phyloP scores from a whole-genome alignment of 2,329 filamentous ascomycete species.

The Metarhizium brunneum region DNA sequence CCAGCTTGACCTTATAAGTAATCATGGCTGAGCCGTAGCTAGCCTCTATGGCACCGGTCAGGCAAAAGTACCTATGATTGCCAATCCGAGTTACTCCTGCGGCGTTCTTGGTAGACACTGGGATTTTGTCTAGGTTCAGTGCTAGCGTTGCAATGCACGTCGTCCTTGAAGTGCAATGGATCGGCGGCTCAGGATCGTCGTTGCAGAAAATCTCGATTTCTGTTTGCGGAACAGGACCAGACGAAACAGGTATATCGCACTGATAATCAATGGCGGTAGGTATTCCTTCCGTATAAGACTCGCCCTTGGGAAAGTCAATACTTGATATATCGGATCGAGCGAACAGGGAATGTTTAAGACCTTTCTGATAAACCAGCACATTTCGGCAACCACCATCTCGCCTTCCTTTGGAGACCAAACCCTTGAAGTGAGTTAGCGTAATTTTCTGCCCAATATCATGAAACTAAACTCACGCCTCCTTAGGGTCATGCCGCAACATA shows the following conservation, averaged over 20 bases:
- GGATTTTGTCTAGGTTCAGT: conserved; percentile 25
- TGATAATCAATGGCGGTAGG: conserved; percentile 27
- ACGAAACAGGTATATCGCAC: conserved; percentile 26
- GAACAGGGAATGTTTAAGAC: conserved; percentile 11
- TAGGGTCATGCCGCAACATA: conserved; percentile 24
- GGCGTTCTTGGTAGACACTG: conserved; percentile 18
- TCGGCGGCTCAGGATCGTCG: conserved; percentile 19
- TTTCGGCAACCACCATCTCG: conserved; percentile 25
- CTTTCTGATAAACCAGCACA: conserved; percentile 31
- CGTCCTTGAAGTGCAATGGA: conserved; percentile 21
- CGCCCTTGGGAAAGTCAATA: conserved; percentile 16
- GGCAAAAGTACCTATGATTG: conserved; percentile 26
- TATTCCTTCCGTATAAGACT: conserved; percentile 27
- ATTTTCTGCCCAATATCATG: not conserved
- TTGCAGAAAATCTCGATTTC: conserved; percentile 29
- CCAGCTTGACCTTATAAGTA: conserved; percentile 27
- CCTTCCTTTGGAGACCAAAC: conserved; percentile 29
- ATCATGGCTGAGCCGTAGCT: conserved; percentile 29
- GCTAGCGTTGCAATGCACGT: conserved; percentile 23
- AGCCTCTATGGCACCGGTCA: conserved; percentile 27
- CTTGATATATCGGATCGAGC: not conserved
- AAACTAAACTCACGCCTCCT: conserved; percentile 22
- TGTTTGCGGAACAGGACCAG: conserved; percentile 25
- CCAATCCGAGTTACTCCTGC: conserved; percentile 25
- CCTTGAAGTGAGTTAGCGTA: conserved; percentile 14